A percentile compares a stretch with the other conserved stretches of the same genome.
These are phyloP conservation scores for Achaetomiella virescens DNA, from an alignment of 495 filamentous ascomycete species.

Conservation along the genomic window DNA sequence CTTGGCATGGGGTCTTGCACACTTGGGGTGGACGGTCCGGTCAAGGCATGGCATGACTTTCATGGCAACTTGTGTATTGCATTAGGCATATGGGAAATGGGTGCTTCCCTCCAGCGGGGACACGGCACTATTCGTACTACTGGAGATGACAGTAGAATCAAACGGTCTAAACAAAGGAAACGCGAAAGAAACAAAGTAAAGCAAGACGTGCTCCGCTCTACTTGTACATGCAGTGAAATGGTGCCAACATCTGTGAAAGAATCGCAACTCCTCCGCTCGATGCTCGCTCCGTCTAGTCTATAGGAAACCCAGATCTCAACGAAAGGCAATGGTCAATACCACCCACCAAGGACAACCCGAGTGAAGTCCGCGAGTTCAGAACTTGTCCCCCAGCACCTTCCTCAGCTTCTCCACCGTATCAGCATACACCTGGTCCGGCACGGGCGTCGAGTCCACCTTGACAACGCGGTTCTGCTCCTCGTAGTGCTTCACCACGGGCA, in stretches of 20 bases:
- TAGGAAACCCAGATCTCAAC: background rate
- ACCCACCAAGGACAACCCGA: too few species aligned
- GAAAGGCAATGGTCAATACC: background rate
- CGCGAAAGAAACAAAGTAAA: background rate
- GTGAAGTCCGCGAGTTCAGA: conserved; percentile 7
- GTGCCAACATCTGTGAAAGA: background rate
- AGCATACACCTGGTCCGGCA: conserved; percentile 68
- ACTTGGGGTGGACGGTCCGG: background rate
- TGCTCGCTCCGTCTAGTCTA: conserved; percentile 10
- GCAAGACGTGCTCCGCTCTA: background rate
- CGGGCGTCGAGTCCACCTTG: conserved; percentile 60
- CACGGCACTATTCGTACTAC: background rate
- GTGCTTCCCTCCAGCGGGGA: conserved; percentile 4
- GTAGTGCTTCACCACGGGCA: conserved; percentile 90
- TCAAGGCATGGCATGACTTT: conserved; percentile 6
- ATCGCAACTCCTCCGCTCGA: background rate
- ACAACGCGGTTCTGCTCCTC: conserved; percentile 71
- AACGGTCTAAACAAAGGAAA: conserved; percentile 5
- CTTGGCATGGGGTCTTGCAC: conserved; percentile 10
- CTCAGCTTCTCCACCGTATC: conserved; percentile 48
- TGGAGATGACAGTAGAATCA: conserved; percentile 6
- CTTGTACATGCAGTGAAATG: background rate
- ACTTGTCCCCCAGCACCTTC: conserved; percentile 31
- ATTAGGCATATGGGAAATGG: background rate
- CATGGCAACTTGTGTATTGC: conserved; percentile 1